These are phyloP conservation scores for Ehretia macrophylla DNA, from an alignment of 257 asterid species.

Conservation along the genomic window DNA sequence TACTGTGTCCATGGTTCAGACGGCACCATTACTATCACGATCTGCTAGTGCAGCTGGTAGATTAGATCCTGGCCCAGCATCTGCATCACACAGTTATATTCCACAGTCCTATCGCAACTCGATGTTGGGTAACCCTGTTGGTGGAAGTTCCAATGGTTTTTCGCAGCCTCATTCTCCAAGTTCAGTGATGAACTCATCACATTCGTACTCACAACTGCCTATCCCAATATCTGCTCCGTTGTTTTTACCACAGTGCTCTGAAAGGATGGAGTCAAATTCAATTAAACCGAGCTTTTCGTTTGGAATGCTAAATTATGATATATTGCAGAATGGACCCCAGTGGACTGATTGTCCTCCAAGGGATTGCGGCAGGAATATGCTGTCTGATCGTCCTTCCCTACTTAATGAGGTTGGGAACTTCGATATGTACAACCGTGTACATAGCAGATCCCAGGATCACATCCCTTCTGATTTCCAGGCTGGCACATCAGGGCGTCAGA, in stretches of 20 bases:
- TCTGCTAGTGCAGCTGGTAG: slow-evolving; percentile 80
- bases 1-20: slow-evolving; percentile 48
- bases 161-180: slow-evolving; percentile 46
- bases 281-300: slow-evolving; percentile 44
- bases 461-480: slow-evolving; percentile 49
- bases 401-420: slow-evolving; percentile 37
- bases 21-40: slow-evolving; percentile 59
- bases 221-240: slow-evolving; percentile 24
- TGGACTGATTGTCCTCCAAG: slow-evolving; percentile 57
- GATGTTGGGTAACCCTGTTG: slow-evolving; percentile 51
- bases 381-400: slow-evolving; percentile 31
- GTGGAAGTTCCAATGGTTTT: slow-evolving; percentile 42
- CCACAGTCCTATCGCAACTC: slow-evolving; percentile 90
- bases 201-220: slow-evolving; percentile 40
- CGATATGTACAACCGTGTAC: slow-evolving; percentile 33
- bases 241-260: slow-evolving; percentile 42
- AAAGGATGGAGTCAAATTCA: slow-evolving; percentile 44
- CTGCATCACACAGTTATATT: slow-evolving; percentile 45
- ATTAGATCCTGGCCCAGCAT: slow-evolving; percentile 58
- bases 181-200: slow-evolving; percentile 42
- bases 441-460: slow-evolving; percentile 47
- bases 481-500: slow-evolving; percentile 60
- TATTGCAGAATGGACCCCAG: slow-evolving; percentile 38
- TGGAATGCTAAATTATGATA: slow-evolving; percentile 52
- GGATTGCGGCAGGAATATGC: slow-evolving; percentile 31